Percentiles rank a stretch among this genome's conserved stretches.
phyloP scores from a whole-genome alignment of 1,139 yeast species.

The Geotrichum bryndzae region DNA sequence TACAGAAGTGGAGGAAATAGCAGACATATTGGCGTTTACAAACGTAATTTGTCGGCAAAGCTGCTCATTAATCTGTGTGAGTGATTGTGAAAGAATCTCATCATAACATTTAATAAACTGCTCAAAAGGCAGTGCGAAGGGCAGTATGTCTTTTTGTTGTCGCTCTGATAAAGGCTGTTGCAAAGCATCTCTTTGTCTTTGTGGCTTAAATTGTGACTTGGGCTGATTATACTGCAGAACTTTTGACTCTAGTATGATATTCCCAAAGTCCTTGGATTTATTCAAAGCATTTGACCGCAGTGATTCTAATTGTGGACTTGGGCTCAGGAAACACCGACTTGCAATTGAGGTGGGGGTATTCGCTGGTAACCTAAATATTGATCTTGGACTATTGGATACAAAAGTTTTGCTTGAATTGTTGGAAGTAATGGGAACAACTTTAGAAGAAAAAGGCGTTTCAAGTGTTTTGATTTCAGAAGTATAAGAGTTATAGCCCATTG shows the following conservation, averaged over 20 bases:
- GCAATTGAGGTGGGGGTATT: not conserved
- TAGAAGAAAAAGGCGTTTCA: too few relatives aligned
- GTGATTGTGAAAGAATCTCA: not conserved
- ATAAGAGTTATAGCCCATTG: too few relatives aligned
- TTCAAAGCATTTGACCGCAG: not conserved
- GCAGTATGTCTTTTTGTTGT: not conserved
- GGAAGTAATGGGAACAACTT: too few relatives aligned
- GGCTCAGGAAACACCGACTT: not conserved
- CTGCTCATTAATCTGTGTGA: not conserved
- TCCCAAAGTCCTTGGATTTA: not conserved
- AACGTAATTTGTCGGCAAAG: not conserved
- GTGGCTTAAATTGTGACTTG: not conserved
- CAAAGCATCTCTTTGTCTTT: not conserved
- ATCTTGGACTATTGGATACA: not conserved
- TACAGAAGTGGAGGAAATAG: not conserved
- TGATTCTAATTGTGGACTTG: not conserved
- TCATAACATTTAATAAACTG: not conserved
- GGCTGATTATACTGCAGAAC: not conserved
- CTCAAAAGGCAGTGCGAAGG: not conserved
- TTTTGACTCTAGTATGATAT: not conserved
- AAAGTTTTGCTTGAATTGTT: too few relatives aligned
- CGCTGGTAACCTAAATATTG: not conserved
- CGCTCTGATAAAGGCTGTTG: not conserved
- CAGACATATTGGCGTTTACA: not conserved
- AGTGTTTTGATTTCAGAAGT: too few relatives aligned